Conservation (phyloP, 441 rosid genomes). For the Jatropha multifida region DNA sequence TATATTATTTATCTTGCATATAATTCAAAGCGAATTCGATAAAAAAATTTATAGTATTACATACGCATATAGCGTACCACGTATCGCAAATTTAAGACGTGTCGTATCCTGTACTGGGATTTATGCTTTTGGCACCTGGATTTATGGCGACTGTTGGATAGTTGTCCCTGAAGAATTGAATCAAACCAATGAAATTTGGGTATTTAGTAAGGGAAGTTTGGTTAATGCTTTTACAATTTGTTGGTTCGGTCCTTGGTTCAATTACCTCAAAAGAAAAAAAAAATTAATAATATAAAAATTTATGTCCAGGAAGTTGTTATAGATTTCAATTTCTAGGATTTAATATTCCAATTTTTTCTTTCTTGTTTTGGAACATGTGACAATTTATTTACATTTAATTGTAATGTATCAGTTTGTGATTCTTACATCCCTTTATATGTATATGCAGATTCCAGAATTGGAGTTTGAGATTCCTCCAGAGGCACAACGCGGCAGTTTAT, state of each 20-base stretch:
- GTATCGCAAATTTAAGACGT: no score
- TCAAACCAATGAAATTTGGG: background rate
- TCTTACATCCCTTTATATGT: background rate
- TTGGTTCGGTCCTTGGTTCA: background rate
- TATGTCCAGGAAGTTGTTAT: background rate
- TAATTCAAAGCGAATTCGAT: no score
- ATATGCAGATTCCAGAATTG: slow-evolving; percentile 79
- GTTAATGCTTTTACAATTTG: background rate
- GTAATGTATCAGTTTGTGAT: background rate
- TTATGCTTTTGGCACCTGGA: no score
- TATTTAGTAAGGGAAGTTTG: background rate
- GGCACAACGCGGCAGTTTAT: slow-evolving; percentile 92
- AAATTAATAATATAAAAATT: background rate
- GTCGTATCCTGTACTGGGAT: no score
- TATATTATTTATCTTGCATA: no score
- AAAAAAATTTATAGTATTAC: no score
- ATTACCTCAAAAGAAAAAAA: background rate
- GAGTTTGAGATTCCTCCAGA: slow-evolving; percentile 97
- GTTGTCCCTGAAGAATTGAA: background rate
- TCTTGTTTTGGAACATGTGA: background rate
- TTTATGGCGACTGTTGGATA: background rate
- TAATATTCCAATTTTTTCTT: no score
- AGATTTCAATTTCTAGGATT: background rate
- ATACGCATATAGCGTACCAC: no score
- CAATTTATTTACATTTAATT: background rate